Conservation (phyloP, 768 basidiomycete species). For the Pleurotus salmoneostramineus region DNA sequence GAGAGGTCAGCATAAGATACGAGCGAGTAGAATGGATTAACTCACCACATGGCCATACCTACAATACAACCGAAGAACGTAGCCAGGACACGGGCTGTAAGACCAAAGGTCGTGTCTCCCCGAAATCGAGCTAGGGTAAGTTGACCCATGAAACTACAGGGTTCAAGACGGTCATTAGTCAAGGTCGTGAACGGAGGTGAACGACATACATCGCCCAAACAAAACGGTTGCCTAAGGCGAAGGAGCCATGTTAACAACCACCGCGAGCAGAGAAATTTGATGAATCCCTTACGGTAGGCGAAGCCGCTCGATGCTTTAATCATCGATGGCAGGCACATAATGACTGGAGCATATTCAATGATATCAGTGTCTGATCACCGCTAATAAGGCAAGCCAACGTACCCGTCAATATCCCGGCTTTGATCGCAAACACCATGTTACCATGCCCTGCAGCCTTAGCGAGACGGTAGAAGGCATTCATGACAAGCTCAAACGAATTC, state of each 20-base stretch:
- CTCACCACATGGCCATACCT: constrained; percentile 67
- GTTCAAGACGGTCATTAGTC: background rate
- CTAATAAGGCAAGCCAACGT: constrained; percentile 8
- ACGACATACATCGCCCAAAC: constrained; percentile 65
- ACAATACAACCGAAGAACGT: constrained; percentile 64
- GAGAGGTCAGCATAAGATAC: background rate
- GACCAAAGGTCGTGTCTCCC: constrained; percentile 70
- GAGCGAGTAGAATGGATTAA: background rate
- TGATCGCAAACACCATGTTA: constrained; percentile 66
- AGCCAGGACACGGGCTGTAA: constrained; percentile 54
- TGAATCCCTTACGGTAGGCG: constrained; percentile 47
- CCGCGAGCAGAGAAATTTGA: background rate
- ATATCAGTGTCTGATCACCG: background rate
- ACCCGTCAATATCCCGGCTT: constrained; percentile 66
- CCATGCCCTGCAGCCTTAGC: constrained; percentile 43
- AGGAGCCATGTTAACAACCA: constrained; percentile 2
- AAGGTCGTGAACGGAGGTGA: background rate
- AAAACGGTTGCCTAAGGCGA: constrained; percentile 42
- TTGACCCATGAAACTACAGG: constrained; percentile 66
- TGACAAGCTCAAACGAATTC: constrained; percentile 50
- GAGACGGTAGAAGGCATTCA: constrained; percentile 40
- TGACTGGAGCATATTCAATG: constrained; percentile 28
- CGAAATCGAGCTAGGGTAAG: constrained; percentile 67
- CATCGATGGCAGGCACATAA: constrained; percentile 58
- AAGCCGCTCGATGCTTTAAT: constrained; percentile 48